Evolutionary conservation across 2,329 filamentous ascomycete genomes (phyloP), one percentile per base, ranked within the genome.

Genomic region (Fusarium nematophilum): DNA sequence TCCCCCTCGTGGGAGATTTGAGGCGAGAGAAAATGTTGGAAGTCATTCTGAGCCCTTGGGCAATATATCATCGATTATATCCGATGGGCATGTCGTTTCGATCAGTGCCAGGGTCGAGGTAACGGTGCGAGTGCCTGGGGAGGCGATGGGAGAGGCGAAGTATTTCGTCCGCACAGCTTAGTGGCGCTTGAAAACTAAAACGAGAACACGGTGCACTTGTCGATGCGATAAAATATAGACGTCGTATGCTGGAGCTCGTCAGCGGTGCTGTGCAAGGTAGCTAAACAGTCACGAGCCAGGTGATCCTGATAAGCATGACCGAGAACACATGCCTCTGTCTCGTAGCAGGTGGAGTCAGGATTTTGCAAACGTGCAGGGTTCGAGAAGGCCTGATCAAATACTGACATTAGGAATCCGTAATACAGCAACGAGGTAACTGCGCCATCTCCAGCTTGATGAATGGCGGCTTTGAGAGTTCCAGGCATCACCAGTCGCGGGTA

Each of bases 21-120:
- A 82, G 73, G 48, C 76, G 78, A 18, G 80, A 79, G 62, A 84
- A 81, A 42, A 82, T 70, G 47, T 81, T 82, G 45, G 77, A 76
- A 43, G 81, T 69, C 80, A 83, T 84, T 42, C 57, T 60, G 42
- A 53, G 31, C 42, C 51, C 39, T 26, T 31, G 13, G 36, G 45
- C 25, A 27, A 47, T 14, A 18, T 25, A 53, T 66, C 42, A 67
- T 40, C 21, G 17, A 43, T 52, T 26, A 15, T 21, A 18, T 30
- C 37, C 15, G 13, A 14, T 39, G 49, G 8, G 53, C 64, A 70
- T 69, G 13, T 68, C 64, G 58, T 15, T 37, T 17, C 31, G 30
- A 14, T 30, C 26, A 26, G 43, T 14, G 31, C 30, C n/a, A 36
- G 25, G 42, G 17, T 39, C 33, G 33, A 47, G 37, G 11, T 29